Conservation (phyloP, 2,329 filamentous ascomycete genomes). For the Ophiostoma perfectum region DNA sequence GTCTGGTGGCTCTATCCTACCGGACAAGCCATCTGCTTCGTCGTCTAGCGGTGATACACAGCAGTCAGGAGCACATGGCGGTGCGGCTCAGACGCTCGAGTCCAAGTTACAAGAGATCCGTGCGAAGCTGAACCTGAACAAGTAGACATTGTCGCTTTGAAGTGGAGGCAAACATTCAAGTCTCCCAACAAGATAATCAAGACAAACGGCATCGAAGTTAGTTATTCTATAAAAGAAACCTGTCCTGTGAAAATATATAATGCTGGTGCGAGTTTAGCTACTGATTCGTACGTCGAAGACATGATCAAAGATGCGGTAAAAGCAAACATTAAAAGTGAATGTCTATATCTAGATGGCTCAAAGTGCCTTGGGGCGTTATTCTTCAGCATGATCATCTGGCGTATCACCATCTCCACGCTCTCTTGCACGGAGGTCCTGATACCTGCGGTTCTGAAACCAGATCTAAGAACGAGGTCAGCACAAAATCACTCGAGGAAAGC, state of each 20-base stretch:
- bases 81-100: neutral
- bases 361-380: neutral
- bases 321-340: neutral
- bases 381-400: slow-evolving; percentile 2
- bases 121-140: neutral
- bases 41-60: neutral
- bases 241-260: neutral
- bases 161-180: too few relatives aligned
- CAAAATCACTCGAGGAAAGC: too few relatives aligned
- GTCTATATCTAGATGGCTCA: neutral
- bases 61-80: neutral
- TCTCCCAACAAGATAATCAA: too few relatives aligned
- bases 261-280: neutral
- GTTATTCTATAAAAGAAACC: neutral
- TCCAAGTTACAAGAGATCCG: neutral
- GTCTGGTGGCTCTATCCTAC: neutral
- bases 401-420: neutral
- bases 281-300: too few relatives aligned
- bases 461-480: neutral
- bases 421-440: slow-evolving; percentile 6
- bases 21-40: neutral
- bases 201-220: neutral
- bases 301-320: too few relatives aligned
- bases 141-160: neutral
- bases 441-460: slow-evolving; percentile 35